Evolutionary conservation across 1,284 basidiomycete genomes (phyloP), one percentile per base, ranked within the genome.

Genomic region (Sutorius eximius): DNA sequence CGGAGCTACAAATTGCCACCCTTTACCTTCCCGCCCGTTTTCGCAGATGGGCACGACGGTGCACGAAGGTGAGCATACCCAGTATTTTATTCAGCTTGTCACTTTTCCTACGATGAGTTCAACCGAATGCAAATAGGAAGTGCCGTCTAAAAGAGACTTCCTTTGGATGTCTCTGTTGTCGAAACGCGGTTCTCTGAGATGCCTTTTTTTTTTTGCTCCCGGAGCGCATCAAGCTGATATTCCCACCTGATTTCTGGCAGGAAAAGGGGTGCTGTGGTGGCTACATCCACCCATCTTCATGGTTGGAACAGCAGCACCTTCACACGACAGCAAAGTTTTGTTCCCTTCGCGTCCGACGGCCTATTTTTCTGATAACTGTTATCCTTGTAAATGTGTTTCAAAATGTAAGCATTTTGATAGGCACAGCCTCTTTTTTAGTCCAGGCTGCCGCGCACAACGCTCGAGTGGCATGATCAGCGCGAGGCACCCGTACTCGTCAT

Each of bases 41-140:
- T 40, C 33, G 34, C 32, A 37, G 27, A 13, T 20, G 46, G n/a
- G 5, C 20, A 13, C 32, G 27, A 34, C 18, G 5, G 24, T 18
- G 27, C 45, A 41, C 33, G 2, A 29, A 54, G 64, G 67, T 71
- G 56, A 71, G 67, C 51, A n/a, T 12, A 22, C 37, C 22, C 8
- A 18, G 12, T 52, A 49, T 48, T 41, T 22, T 0, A 27, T 51
- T 49, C 33, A 10, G 34, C 56, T 38, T 41, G 52, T 38, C 33
- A 32, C 51, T 34, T 32, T 34, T 36, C 58, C 38, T 59, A 74
- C 73, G 81, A 82, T 74, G 80, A 82, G 69, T 71, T 67, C 72
- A 71, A 76, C 80, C 80, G 76, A 77, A 76, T 71, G 74, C 71
- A 71, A 75, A 80, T 82, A 83, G 81, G 82, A 83, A 83, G 81